phyloP scores from a whole-genome alignment of 805 yeast genomes.

The Ogataea saltuana region DNA sequence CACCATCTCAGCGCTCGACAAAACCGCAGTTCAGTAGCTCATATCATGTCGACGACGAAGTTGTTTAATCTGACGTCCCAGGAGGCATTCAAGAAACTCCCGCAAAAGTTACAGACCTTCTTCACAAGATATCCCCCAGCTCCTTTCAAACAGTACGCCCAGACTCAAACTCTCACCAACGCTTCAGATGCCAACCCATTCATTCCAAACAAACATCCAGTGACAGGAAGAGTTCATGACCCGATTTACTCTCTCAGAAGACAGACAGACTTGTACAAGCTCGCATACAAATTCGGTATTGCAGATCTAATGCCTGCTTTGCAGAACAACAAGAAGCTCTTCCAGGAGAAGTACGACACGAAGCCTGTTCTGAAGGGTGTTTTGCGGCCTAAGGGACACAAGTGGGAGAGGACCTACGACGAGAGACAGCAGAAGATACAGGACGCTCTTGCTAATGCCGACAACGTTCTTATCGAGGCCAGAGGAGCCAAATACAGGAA shows the following conservation, averaged over 20 bases:
- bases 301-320: conserved; percentile 71
- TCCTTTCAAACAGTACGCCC: conserved; percentile 67
- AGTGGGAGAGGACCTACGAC: conserved; percentile 69
- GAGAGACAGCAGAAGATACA: conserved; percentile 60
- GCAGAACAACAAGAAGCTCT: conserved; percentile 65
- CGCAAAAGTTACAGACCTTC: conserved; percentile 67
- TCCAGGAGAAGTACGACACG: conserved; percentile 69
- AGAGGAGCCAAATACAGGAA: conserved; percentile 55
- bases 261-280: conserved; percentile 78
- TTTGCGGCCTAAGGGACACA: conserved; percentile 72
- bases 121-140: conserved; percentile 84
- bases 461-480: conserved; percentile 62
- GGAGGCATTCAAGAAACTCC: conserved; percentile 51
- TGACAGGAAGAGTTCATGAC: conserved; percentile 73
- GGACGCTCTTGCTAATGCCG: conserved; percentile 67
- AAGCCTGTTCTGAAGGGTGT: conserved; percentile 78
- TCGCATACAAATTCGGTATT: conserved; percentile 81
- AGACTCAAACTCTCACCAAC: conserved; percentile 60
- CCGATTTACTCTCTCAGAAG: conserved; percentile 80
- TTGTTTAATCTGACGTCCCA: conserved; percentile 33
- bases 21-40: not conserved
- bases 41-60: conserved; percentile 19
- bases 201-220: conserved; percentile 79
- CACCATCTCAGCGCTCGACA: no score
- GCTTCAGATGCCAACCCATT: conserved; percentile 85